Percentiles rank a stretch among this genome's conserved stretches.
Conservation (phyloP, 2,329 filamentous ascomycete species). For the Rutstroemia sp. region DNA sequence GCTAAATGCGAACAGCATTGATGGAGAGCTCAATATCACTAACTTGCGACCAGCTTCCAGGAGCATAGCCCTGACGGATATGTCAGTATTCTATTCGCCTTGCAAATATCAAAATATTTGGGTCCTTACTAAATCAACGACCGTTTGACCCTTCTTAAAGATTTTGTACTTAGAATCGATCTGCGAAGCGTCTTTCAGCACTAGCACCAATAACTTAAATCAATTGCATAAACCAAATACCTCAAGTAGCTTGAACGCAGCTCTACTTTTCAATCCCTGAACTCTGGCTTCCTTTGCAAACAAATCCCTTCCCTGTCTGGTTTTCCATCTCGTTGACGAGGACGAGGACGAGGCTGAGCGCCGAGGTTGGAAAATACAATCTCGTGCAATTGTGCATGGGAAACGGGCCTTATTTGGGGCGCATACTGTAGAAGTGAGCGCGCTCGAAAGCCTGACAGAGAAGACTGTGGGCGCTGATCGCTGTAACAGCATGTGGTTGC, state of each 20-base stretch:
- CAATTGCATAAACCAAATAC: conserved; percentile 34
- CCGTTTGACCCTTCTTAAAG: conserved; percentile 73
- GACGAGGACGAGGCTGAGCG: conserved; percentile 45
- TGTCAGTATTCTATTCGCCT: conserved; percentile 7
- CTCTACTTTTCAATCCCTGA: conserved; percentile 76
- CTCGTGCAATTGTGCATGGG: neutral
- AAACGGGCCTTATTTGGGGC: neutral
- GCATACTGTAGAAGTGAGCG: neutral
- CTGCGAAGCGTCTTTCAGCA: conserved; percentile 33
- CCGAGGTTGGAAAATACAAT: neutral
- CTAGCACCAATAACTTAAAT: neutral
- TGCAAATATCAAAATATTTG: neutral
- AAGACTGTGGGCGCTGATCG: neutral
- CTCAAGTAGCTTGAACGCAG: conserved; percentile 88
- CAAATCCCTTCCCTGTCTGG: conserved; percentile 64
- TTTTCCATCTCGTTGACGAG: conserved; percentile 76
- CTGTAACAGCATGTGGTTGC: neutral
- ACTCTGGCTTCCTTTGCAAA: conserved; percentile 72
- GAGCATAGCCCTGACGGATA: conserved; percentile 60
- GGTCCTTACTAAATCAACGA: conserved; percentile 74
- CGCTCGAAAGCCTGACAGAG: neutral
- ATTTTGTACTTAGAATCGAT: conserved; percentile 76
- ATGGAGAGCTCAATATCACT: neutral
- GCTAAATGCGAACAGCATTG: neutral
- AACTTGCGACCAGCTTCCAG: conserved; percentile 65